phyloP scores from a whole-genome alignment of 176 grass and related monocot species.

The Saccharum spontaneum region DNA sequence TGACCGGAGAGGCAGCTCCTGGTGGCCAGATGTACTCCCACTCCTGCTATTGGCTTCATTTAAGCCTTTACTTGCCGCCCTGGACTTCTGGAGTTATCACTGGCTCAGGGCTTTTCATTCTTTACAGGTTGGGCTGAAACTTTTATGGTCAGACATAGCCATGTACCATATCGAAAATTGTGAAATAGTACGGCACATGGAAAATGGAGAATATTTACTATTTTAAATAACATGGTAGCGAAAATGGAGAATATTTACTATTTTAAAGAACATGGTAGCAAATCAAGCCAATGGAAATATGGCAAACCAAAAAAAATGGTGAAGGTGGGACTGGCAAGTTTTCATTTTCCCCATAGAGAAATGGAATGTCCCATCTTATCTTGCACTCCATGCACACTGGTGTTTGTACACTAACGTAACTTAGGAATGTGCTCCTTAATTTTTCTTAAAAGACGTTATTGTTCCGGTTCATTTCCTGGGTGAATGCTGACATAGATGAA shows the following conservation, averaged over 20 bases:
- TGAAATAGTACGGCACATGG: not conserved
- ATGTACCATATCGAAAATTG: not conserved
- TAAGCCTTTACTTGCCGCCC: not conserved
- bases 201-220: not conserved
- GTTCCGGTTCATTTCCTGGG: not conserved
- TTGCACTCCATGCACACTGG: not conserved
- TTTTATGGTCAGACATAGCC: not conserved
- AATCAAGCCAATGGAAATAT: not conserved
- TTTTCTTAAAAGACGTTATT: not conserved
- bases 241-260: too few relatives aligned
- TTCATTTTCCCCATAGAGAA: not conserved
- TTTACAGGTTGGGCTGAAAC: not conserved
- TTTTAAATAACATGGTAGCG: not conserved
- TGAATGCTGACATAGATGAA: not conserved
- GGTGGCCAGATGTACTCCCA: too few relatives aligned
- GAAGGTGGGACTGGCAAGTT: not conserved
- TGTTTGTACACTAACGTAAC: not conserved
- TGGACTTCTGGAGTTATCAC: not conserved
- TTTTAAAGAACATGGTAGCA: not conserved
- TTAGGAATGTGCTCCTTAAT: not conserved
- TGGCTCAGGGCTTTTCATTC: not conserved
- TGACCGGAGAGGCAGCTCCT: not conserved
- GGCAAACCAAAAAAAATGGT: too few relatives aligned
- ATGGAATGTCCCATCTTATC: not conserved
- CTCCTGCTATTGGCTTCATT: not conserved